A percentile compares a stretch with the other conserved stretches of the same genome.
phyloP scores from a whole-genome alignment of 306 rosid species.

The Vigna hirtella region DNA sequence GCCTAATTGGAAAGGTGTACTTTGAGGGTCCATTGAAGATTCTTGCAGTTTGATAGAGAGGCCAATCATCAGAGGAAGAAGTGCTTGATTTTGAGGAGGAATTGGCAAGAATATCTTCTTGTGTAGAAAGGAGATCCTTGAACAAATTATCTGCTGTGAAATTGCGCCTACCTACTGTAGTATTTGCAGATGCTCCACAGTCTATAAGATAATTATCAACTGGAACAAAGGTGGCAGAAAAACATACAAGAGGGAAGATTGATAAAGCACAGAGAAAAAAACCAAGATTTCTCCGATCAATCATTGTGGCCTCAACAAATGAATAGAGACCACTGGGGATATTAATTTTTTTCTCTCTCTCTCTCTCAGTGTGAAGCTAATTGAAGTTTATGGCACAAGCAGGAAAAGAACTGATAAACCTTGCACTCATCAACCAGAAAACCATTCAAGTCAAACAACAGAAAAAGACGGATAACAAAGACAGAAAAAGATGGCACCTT shows the following conservation, averaged over 20 bases:
- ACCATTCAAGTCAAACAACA: conserved; percentile 19
- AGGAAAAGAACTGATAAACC: conserved; percentile 19
- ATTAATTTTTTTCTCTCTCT: not conserved
- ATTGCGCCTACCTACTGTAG: conserved; percentile 62
- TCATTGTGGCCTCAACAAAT: conserved; percentile 43
- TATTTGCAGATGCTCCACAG: conserved; percentile 68
- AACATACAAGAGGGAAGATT: conserved; percentile 46
- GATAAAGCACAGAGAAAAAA: conserved; percentile 54
- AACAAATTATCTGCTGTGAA: conserved; percentile 65
- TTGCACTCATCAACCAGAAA: conserved; percentile 26
- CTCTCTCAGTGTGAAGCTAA: conserved; percentile 23
- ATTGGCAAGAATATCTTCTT: conserved; percentile 58
- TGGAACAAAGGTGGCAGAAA: conserved; percentile 61
- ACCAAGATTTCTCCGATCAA: conserved; percentile 53
- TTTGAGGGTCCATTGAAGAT: conserved; percentile 68
- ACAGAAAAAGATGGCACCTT: conserved; percentile 52
- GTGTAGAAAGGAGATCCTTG: conserved; percentile 66
- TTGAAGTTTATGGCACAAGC: conserved; percentile 23
- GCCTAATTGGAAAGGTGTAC: conserved; percentile 64
- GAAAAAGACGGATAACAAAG: conserved; percentile 21
- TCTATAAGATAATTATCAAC: conserved; percentile 76
- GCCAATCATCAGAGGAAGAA: conserved; percentile 49
- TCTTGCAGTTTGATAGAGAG: conserved; percentile 77
- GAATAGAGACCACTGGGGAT: not conserved
- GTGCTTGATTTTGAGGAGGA: conserved; percentile 46